Percentiles rank a stretch among this genome's conserved stretches.
These are phyloP conservation scores for Lactarius pseudohatsudake DNA, from an alignment of 768 basidiomycete genomes.

Conservation along the genomic window DNA sequence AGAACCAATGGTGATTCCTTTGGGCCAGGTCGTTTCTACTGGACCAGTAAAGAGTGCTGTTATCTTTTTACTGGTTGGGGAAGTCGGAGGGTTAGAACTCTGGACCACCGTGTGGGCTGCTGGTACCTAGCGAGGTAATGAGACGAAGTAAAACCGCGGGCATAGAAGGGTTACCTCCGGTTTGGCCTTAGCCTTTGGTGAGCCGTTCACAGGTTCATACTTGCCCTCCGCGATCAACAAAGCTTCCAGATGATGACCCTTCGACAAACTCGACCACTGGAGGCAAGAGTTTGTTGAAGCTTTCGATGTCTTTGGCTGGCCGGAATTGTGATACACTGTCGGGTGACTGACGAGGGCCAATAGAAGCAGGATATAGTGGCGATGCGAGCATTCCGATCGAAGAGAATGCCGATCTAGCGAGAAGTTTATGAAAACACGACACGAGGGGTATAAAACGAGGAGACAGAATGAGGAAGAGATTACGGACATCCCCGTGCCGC, in stretches of 20 bases:
- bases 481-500: neutral
- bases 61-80: constrained; percentile 30
- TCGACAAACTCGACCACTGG: constrained; percentile 84
- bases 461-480: neutral
- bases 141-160: neutral
- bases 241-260: constrained; percentile 76
- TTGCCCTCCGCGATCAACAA: constrained; percentile 71
- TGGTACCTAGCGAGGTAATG: constrained; percentile 5
- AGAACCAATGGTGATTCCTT: constrained; percentile 45
- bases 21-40: constrained; percentile 67
- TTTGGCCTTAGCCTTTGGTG: constrained; percentile 50
- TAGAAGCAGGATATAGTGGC: constrained; percentile 54
- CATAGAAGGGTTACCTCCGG: constrained; percentile 43
- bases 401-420: constrained; percentile 1
- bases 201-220: constrained; percentile 78
- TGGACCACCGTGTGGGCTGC: constrained; percentile 4
- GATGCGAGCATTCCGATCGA: constrained; percentile 60
- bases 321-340: constrained; percentile 58
- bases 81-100: constrained; percentile 11
- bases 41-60: constrained; percentile 41
- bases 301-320: constrained; percentile 68
- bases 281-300: constrained; percentile 75
- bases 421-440: neutral
- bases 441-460: neutral
- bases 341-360: constrained; percentile 52